Percentiles rank a stretch among this genome's conserved stretches.
phyloP scores from a whole-genome alignment of 805 yeast genomes.

The Spathaspora boniae region DNA sequence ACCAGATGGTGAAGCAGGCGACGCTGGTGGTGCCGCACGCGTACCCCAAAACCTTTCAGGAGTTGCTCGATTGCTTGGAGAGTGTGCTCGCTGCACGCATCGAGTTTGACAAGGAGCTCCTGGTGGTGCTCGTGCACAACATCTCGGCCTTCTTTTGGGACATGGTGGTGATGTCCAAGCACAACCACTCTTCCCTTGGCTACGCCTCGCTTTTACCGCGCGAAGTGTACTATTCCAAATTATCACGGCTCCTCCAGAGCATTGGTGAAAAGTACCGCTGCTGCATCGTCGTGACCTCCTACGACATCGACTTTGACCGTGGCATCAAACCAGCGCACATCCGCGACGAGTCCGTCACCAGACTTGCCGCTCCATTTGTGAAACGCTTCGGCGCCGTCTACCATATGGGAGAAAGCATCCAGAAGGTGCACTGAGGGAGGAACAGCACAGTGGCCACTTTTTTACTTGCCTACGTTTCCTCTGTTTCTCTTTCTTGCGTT shows the following conservation, averaged over 20 bases:
- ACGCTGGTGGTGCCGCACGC: background rate
- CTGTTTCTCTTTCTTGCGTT: background rate
- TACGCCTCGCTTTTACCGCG: slow-evolving; percentile 5
- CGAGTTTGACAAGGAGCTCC: background rate
- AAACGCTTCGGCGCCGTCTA: slow-evolving; percentile 10
- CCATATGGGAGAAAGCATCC: slow-evolving; percentile 10
- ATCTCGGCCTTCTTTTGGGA: slow-evolving; percentile 37
- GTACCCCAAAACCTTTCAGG: background rate
- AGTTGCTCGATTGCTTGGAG: background rate
- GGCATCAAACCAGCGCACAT: too few relatives aligned
- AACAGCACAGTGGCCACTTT: slow-evolving; percentile 9
- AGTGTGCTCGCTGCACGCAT: background rate
- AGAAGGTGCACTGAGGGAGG: slow-evolving; percentile 2
- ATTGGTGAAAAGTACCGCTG: slow-evolving; percentile 20
- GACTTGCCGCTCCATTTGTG: slow-evolving; percentile 11
- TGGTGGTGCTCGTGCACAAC: slow-evolving; percentile 12
- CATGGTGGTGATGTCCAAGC: slow-evolving; percentile 12
- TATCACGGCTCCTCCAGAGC: slow-evolving; percentile 11
- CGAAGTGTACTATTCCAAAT: slow-evolving; percentile 12
- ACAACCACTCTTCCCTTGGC: slow-evolving; percentile 9
- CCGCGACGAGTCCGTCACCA: too few relatives aligned
- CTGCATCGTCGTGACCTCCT: slow-evolving; percentile 25
- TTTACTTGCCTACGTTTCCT: background rate
- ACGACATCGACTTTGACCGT: slow-evolving; percentile 24
- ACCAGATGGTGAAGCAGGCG: background rate